Evolutionary conservation across 306 rosid species (phyloP).

Genomic region (Castanea sativa): DNA sequence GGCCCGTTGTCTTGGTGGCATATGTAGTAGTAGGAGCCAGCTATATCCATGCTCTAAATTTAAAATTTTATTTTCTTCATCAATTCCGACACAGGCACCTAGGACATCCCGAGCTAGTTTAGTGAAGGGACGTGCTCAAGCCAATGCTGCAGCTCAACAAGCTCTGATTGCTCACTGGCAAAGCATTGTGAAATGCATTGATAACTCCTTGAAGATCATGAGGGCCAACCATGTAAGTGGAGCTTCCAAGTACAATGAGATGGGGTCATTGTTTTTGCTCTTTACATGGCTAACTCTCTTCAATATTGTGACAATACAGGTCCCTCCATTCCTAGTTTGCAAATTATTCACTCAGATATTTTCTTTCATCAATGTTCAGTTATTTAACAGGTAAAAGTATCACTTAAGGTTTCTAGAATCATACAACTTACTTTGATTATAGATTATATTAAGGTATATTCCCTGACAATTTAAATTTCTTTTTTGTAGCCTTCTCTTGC

Average conservation of each 20-base stretch:
- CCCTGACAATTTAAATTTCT: neutral
- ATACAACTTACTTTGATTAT: too few relatives aligned
- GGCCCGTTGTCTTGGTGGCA: too few relatives aligned
- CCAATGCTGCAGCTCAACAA: slow-evolving; percentile 91
- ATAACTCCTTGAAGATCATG: slow-evolving; percentile 82
- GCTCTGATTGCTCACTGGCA: slow-evolving; percentile 99
- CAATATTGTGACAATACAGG: slow-evolving; percentile 35
- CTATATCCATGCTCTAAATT: slow-evolving; percentile 2
- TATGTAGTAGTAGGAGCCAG: slow-evolving; percentile 1
- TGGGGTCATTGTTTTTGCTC: too few relatives aligned
- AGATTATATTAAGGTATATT: too few relatives aligned
- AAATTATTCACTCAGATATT: slow-evolving; percentile 95
- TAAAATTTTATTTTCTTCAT: slow-evolving; percentile 16
- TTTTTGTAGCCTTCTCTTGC: slow-evolving; percentile 84
- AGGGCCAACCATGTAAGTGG: slow-evolving; percentile 89
- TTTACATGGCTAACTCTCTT: too few relatives aligned
- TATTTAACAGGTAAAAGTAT: slow-evolving; percentile 79
- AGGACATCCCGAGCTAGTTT: slow-evolving; percentile 90
- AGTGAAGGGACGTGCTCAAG: slow-evolving; percentile 96
- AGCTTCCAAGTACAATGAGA: neutral
- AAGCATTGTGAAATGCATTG: slow-evolving; percentile 88
- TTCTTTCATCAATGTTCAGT: slow-evolving; percentile 94
- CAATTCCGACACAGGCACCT: slow-evolving; percentile 70
- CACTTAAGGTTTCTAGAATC: neutral
- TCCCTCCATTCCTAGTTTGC: slow-evolving; percentile 87